Conservation (phyloP, 2,329 filamentous ascomycete species). For the Periconia sp. region DNA sequence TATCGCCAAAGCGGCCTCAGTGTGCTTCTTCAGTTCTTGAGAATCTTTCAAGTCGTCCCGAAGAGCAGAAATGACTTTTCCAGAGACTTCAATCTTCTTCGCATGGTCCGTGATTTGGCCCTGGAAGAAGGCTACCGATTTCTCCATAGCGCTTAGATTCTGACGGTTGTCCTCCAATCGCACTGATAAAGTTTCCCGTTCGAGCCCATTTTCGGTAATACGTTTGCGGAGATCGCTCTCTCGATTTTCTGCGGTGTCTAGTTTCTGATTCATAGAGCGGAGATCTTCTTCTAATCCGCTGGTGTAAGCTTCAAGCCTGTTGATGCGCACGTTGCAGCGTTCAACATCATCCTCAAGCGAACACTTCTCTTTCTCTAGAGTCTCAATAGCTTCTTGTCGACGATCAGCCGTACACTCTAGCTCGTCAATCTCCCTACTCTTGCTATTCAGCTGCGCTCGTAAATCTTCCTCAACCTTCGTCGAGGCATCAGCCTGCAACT, state of each 20-base stretch:
- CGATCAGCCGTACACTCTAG: constrained; percentile 25
- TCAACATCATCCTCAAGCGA: constrained; percentile 26
- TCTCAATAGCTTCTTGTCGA: constrained; percentile 25
- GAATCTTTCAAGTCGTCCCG: constrained; percentile 31
- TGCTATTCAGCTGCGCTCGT: constrained; percentile 28
- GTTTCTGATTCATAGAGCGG: constrained; percentile 18
- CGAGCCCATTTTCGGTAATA: constrained; percentile 27
- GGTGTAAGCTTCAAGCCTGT: constrained; percentile 29
- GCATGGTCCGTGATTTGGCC: constrained; percentile 26
- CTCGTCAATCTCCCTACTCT: constrained; percentile 31
- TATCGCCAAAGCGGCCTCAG: constrained; percentile 27
- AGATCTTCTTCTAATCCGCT: constrained; percentile 29
- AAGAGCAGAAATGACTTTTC: constrained; percentile 27
- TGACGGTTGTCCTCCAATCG: constrained; percentile 29
- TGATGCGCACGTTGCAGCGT: constrained; percentile 19
- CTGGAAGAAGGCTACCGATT: constrained; percentile 29
- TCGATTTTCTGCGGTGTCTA: constrained; percentile 26
- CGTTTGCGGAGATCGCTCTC: constrained; percentile 29
- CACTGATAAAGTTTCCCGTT: constrained; percentile 18
- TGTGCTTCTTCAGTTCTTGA: constrained; percentile 23
- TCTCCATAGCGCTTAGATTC: constrained; percentile 28
- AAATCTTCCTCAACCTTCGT: constrained; percentile 25
- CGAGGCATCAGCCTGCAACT: constrained; percentile 26
- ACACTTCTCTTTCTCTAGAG: constrained; percentile 30
- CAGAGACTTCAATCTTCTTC: constrained; percentile 28